Evolutionary conservation across 768 basidiomycete genomes (phyloP).

Genomic region (Hygrophoropsis aurantiaca): DNA sequence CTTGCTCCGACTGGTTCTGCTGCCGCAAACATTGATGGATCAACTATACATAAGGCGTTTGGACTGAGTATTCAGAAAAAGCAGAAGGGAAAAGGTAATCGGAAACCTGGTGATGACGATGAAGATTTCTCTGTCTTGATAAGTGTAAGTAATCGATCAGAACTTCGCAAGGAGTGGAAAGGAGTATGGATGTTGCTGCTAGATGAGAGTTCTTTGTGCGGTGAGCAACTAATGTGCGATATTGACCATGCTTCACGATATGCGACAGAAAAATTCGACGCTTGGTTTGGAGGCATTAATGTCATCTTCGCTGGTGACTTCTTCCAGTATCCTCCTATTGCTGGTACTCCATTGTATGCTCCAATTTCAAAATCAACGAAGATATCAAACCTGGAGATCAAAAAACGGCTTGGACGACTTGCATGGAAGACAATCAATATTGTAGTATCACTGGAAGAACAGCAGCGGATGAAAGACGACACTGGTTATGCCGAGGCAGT

Average conservation of each 20-base stretch:
- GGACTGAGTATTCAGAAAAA: conserved; percentile 17
- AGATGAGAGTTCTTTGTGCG: conserved; percentile 30
- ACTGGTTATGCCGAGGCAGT: conserved; percentile 15
- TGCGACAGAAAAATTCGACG: conserved; percentile 20
- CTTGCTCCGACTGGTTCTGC: conserved; percentile 32
- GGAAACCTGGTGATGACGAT: conserved; percentile 4
- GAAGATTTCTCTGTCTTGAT: conserved; percentile 15
- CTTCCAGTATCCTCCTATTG: conserved; percentile 31
- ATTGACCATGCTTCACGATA: conserved; percentile 27
- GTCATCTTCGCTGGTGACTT: conserved; percentile 36
- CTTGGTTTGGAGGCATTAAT: conserved; percentile 29
- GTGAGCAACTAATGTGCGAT: conserved; percentile 20
- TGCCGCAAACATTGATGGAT: conserved; percentile 27
- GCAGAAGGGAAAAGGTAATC: conserved; percentile 14
- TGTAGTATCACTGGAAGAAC: conserved; percentile 6
- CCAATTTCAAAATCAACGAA: conserved; percentile 15
- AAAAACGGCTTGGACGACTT: conserved; percentile 3
- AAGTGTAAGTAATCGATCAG: conserved; percentile 9
- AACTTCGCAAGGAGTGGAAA: conserved; percentile 22
- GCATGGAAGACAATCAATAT: conserved; percentile 15
- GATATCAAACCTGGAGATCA: background rate
- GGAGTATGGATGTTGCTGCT: conserved; percentile 23
- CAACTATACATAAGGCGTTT: conserved; percentile 26
- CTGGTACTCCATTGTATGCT: conserved; percentile 23
- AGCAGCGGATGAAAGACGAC: conserved; percentile 26